Conservation (phyloP, 106 monocot species). For the Agapanthus africanus region DNA sequence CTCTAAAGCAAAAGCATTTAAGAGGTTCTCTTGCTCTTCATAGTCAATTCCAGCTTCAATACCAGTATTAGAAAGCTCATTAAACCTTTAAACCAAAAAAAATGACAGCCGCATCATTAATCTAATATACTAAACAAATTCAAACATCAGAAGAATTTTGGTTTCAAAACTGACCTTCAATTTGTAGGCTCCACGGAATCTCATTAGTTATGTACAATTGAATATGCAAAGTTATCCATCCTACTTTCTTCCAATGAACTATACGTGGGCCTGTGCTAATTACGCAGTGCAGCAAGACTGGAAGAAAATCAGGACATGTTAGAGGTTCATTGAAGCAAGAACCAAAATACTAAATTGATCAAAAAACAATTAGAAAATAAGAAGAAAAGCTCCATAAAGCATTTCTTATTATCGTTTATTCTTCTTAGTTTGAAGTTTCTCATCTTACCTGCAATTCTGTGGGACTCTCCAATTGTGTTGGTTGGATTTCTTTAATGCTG, state of each 20-base stretch:
- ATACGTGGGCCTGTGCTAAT: not conserved
- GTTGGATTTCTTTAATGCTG: not conserved
- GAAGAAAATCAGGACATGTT: not conserved
- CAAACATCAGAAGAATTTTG: no score
- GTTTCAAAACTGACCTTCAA: constrained; percentile 1
- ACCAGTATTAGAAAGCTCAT: no score
- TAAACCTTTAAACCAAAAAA: no score
- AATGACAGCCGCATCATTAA: no score
- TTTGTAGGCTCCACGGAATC: not conserved
- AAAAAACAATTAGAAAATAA: not conserved
- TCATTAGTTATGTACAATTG: not conserved
- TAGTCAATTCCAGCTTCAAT: no score
- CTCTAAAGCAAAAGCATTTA: no score
- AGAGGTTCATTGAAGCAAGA: not conserved
- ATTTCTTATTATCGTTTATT: no score
- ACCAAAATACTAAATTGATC: not conserved
- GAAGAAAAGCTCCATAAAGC: no score
- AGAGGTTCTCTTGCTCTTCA: no score
- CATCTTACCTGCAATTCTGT: constrained; percentile 25
- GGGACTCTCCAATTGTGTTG: constrained; percentile 17
- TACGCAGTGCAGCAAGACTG: not conserved
- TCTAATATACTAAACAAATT: no score
- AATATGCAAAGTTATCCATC: not conserved
- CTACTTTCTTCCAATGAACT: not conserved
- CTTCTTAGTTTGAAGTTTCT: not conserved